Evolutionary conservation across 495 filamentous ascomycete genomes (phyloP).

Genomic region (Hypoxylon fragiforme): DNA sequence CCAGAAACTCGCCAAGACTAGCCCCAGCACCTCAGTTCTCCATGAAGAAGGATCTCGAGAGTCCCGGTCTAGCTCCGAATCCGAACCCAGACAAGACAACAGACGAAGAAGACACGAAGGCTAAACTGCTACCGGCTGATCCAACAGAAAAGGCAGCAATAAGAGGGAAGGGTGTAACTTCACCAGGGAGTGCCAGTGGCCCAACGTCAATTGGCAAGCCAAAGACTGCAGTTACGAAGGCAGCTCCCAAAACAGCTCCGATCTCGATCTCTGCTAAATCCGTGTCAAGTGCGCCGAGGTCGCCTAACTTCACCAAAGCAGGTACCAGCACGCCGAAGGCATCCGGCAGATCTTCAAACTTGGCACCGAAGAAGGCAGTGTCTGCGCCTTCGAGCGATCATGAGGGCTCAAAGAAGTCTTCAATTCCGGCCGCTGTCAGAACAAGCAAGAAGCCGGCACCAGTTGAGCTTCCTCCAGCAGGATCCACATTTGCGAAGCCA

Average conservation of each 20-base stretch:
- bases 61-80: conserved; percentile 28
- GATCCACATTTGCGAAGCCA: conserved; percentile 57
- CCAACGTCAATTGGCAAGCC: conserved; percentile 17
- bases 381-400: conserved; percentile 35
- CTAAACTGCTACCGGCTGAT: conserved; percentile 30
- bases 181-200: conserved; percentile 12
- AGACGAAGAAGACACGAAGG: conserved; percentile 35
- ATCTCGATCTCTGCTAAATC: conserved; percentile 42
- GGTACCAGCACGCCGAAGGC: conserved; percentile 35
- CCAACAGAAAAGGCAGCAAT: conserved; percentile 32
- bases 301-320: conserved; percentile 39
- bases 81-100: conserved; percentile 39
- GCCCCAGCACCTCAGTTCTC: conserved; percentile 14
- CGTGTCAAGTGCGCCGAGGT: conserved; percentile 42
- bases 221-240: conserved; percentile 26
- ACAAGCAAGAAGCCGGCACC: conserved; percentile 41
- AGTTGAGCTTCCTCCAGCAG: conserved; percentile 39
- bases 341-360: conserved; percentile 22
- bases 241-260: conserved; percentile 38
- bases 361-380: conserved; percentile 38
- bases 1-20: conserved; percentile 28
- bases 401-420: conserved; percentile 33
- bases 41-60: conserved; percentile 25
- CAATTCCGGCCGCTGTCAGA: conserved; percentile 11
- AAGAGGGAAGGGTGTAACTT: conserved; percentile 21